Evolutionary conservation across 352 stramenopile species (phyloP).

Genomic region (Pythium folliculosum): DNA sequence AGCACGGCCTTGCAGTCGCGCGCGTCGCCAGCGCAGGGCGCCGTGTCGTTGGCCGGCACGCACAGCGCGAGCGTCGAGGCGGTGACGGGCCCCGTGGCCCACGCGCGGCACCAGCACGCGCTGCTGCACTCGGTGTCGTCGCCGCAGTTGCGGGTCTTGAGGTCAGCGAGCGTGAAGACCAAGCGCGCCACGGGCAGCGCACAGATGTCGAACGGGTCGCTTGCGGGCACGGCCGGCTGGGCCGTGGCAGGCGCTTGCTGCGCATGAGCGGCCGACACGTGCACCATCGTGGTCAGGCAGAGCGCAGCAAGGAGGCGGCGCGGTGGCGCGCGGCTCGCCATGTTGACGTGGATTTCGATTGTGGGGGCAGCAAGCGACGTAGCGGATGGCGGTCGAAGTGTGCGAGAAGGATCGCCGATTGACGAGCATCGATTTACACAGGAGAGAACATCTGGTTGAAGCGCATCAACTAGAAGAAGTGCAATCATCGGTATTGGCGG

Average conservation of each 20-base stretch:
- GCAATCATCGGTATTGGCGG: neutral
- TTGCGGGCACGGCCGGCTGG: constrained; percentile 6
- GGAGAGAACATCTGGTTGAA: neutral
- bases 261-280: neutral
- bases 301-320: constrained; percentile 1
- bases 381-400: neutral
- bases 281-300: neutral
- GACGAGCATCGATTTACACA: neutral
- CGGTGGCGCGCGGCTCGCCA: neutral
- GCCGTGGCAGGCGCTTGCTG: neutral
- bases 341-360: neutral
- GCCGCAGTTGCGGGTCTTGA: constrained; percentile 11
- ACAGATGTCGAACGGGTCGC: constrained; percentile 32
- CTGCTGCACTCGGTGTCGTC: constrained; percentile 8
- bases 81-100: constrained; percentile 11
- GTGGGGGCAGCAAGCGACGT: neutral
- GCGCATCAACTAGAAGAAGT: neutral
- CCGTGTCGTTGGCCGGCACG: constrained; percentile 5
- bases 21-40: constrained; percentile 9
- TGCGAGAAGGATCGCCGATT: neutral
- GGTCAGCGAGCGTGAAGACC: constrained; percentile 33
- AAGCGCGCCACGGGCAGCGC: constrained; percentile 42
- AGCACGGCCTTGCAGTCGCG: constrained; percentile 15
- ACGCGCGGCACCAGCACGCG: constrained; percentile 27
- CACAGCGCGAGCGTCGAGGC: constrained; percentile 22